Base-by-base conservation (phyloP, 495 filamentous ascomycete species). In the Penicillium robsamsonii region DNA sequence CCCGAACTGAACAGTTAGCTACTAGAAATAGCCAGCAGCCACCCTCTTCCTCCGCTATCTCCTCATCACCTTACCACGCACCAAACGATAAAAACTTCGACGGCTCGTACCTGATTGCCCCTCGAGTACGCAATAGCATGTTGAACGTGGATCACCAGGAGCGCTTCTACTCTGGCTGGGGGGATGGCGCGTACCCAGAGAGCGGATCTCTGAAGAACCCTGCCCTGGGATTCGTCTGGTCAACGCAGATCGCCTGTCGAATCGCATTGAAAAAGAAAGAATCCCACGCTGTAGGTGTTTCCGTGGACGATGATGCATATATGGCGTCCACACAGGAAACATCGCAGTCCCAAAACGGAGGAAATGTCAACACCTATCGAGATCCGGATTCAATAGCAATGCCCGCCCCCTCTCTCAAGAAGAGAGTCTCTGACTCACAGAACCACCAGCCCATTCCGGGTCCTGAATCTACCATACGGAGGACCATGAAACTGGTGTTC, bases 131-230 rank as follows among this genome's bases (percentile, higher is more conserved):
- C 7, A 75, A 71, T 35, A 70, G 79, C 66, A 65, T 82, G 13
- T 76, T 95, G 33, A 80, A 78, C n/a, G 81, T 97, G 15, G 83
- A 91, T 56, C 90, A 95, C 68, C 94, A 98, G 70, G 88, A 95
- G 64, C 83, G 87, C 8, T 98, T 89, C 81, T 96, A 96, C 70
- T 93, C 89, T 3, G 94, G 94, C 37, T 98, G 94, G 92, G 91
- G 91, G 22, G 87, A 92, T 66, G 74, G 47, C 5, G 29, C 33
- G 0, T 49, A 55, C 4, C 53, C 48, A 15, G 60, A 62, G 11
- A 57, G 47, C 7, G 55, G 60, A 4, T 31, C 67, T 1, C 76
- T 85, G 13, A 98, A 97, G 72, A 95, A 89, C 0, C 94, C 94
- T 0, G 85, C 88, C 9, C 73, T 97, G 50, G 94, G 94, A 0